Base-by-base conservation (phyloP, 345 rosid species). In the Rhodamnia rubescens region DNA sequence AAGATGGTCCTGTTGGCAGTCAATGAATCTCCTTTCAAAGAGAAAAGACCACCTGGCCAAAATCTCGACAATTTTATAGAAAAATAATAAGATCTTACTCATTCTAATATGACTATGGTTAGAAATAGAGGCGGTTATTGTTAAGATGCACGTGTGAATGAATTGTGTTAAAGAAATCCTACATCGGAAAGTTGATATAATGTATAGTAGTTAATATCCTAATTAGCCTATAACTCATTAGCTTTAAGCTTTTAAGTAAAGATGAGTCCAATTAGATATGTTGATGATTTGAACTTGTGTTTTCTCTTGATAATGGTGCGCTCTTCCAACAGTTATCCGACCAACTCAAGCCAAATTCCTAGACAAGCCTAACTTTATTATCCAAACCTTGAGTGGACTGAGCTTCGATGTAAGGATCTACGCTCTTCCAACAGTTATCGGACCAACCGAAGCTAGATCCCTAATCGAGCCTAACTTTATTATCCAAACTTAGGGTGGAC, bases 1-100 rank as follows among this genome's bases (percentile, higher is more conserved):
- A 14, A 52, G 6, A 14, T 4, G 16, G 54, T 5, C 7, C 2
- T 14, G 20, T 59, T 27, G 20, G 1, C 13, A 3, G 1, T 27
- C 0, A 7, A 27, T 27, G 21, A 59, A 6, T 59, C 40, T 32
- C 2, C 32, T 6, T 61, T 61, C 21, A 61, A 27, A 61, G 40
- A 27, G 0, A 8, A 27, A 27, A 2, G 42, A 27, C 11, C 27
- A 61, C 9, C 0, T 14, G 0, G 21, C 11, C 74, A 27, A 61
- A 27, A 61, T 61, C 2, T 27, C 10, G 1, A 59, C 0, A 3
- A 0, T 61, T 61, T 27, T 27, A 0, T 0, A 61, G 8, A 40
- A 61, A 3, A 61, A 61, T 13, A 8, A 49, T 2, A 9, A 9
- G 6, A 14, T 14, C 5, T 29, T 61, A 6, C 21, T 14, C 21